Evolutionary conservation across 192 early-diverging fungal genomes (phyloP).

Genomic region (Umbelopsis sp.): DNA sequence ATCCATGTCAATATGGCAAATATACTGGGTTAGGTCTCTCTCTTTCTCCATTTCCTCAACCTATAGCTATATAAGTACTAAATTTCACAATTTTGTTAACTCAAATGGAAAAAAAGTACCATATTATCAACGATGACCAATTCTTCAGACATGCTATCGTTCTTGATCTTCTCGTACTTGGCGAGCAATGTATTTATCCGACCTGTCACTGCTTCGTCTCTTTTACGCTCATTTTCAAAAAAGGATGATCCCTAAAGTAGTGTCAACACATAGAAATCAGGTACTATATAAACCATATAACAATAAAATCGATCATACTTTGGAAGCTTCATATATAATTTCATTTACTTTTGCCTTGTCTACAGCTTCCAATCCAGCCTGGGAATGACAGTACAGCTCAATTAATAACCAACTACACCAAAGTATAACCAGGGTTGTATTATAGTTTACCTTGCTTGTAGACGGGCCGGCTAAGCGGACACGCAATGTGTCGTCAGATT

Average conservation of each 20-base stretch:
- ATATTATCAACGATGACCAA: slow-evolving; percentile 36
- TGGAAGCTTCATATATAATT: slow-evolving; percentile 63
- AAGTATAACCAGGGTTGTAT: background rate
- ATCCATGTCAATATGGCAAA: slow-evolving; percentile 75
- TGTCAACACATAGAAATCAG: background rate
- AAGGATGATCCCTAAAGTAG: slow-evolving; percentile 48
- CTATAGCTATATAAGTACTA: background rate
- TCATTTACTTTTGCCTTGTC: slow-evolving; percentile 52
- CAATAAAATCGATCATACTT: slow-evolving; percentile 34
- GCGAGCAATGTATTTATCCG: slow-evolving; percentile 40
- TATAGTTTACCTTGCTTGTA: slow-evolving; percentile 22
- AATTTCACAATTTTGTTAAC: too few species aligned
- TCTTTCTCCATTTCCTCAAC: slow-evolving; percentile 34
- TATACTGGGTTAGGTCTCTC: slow-evolving; percentile 52
- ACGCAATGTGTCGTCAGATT: slow-evolving; percentile 14
- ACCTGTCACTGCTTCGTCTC: slow-evolving; percentile 41
- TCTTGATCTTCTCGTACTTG: slow-evolving; percentile 39
- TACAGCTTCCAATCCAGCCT: slow-evolving; percentile 49
- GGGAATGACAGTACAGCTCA: slow-evolving; percentile 16
- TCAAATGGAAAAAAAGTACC: slow-evolving; percentile 13
- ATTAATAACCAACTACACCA: background rate
- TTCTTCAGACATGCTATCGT: slow-evolving; percentile 42
- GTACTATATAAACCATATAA: background rate
- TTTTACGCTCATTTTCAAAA: slow-evolving; percentile 51
- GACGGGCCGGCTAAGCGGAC: slow-evolving; percentile 31